Evolutionary conservation across 768 basidiomycete species (phyloP), one percentile per base, ranked within the genome.

Genomic region (Collybia sp.): DNA sequence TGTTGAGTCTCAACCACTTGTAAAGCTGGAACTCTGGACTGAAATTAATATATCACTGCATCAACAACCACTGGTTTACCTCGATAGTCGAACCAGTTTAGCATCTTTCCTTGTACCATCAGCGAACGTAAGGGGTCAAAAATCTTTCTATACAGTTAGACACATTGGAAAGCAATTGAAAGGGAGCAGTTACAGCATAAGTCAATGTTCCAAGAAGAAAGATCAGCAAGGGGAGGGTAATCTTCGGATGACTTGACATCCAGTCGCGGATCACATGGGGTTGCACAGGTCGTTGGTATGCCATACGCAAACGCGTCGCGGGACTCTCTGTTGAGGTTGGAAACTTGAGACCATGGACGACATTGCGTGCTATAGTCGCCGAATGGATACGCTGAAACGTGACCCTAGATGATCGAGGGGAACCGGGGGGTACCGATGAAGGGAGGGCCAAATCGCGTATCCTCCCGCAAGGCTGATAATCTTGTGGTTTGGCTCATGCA

Each of bases 101-200:
- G 68, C 55, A 96, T 72, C 56, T 92, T 89, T 18, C 80, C 80
- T 67, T 91, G 77, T 0, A 98, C 77, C 72, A 83, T 90, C 48
- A 92, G 70, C 2, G 83, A 79, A 19, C 95, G 84, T 35, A 99
- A 78, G 2, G 93, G 93, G 62, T 97, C 93, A 57, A 97, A 96
- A 43, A 97, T 79, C 88, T 95, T 50, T 1, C 6, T 8, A 25
- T 8, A 48, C 32, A 10, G 37, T 30, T 37, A n/a, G 44, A 30
- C 37, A 36, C 43, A 39, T 15, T 18, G 13, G 6, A n/a, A 9
- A 19, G 12, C 33, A 20, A 43, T 43, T 16, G 41, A 13, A 30
- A 32, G 16, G n/a, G 47, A 15, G 9, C 30, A 18, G 65, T 82
- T 51, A 91, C 92, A 5, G 89, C 86, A 60, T 95, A 96, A 16